A percentile compares a stretch with the other conserved stretches of the same genome.
phyloP scores from a whole-genome alignment of 73 alveolate species.

The Paramecium primaurelia region DNA sequence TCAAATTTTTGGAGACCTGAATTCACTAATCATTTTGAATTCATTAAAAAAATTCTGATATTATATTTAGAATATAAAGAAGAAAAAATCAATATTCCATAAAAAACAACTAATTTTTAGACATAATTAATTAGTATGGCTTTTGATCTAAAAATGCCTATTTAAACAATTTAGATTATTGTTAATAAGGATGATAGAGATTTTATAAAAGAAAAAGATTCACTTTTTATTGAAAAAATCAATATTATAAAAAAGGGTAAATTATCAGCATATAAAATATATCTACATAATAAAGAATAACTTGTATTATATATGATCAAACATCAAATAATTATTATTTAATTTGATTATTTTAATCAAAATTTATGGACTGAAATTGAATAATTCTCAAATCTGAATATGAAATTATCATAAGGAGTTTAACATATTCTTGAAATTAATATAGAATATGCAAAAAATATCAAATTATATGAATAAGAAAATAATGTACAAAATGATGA shows the following conservation, averaged over 20 bases:
- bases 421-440: neutral
- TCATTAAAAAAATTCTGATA: neutral
- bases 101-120: neutral
- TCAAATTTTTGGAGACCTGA: slow-evolving; percentile 44
- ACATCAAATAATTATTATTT: neutral
- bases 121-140: neutral
- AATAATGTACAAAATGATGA: too few relatives aligned
- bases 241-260: neutral
- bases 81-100: neutral
- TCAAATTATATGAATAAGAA: neutral
- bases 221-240: neutral
- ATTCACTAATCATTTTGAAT: neutral
- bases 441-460: neutral
- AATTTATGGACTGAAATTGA: neutral
- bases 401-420: neutral
- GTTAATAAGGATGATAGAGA: neutral
- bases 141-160: neutral
- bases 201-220: neutral
- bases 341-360: neutral
- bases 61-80: neutral
- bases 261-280: neutral
- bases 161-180: neutral
- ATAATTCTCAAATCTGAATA: neutral
- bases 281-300: neutral
- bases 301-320: neutral